phyloP scores from a whole-genome alignment of 306 rosid genomes.

The Cicer yamashitae region DNA sequence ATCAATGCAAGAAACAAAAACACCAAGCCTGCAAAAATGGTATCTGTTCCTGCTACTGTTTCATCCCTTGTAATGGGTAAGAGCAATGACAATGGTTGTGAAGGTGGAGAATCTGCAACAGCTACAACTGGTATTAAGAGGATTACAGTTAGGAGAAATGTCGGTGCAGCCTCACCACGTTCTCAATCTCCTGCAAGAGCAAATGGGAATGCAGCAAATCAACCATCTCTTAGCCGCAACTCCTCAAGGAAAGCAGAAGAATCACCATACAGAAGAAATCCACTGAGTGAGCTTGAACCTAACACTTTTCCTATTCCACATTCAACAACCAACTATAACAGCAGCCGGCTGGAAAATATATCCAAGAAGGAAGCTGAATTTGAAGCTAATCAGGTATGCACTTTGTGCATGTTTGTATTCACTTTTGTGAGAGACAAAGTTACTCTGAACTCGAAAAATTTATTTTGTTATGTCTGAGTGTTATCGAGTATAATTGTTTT shows the following conservation, averaged over 20 bases:
- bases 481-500: neutral
- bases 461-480: neutral
- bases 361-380: conserved; percentile 57
- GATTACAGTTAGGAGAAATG: conserved; percentile 79
- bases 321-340: conserved; percentile 51
- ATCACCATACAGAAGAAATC: conserved; percentile 86
- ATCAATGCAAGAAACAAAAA: conserved; percentile 37
- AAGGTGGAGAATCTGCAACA: conserved; percentile 54
- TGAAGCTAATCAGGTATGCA: conserved; percentile 66
- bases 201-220: conserved; percentile 51
- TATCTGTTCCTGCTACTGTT: conserved; percentile 88
- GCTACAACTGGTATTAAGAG: conserved; percentile 59
- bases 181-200: conserved; percentile 75
- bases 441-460: neutral
- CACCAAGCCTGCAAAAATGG: conserved; percentile 81
- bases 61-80: conserved; percentile 76
- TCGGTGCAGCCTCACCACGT: conserved; percentile 70
- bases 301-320: conserved; percentile 65
- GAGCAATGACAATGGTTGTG: conserved; percentile 60
- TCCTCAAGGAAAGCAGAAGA: conserved; percentile 87
- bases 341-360: conserved; percentile 52
- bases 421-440: neutral
- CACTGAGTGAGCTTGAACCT: conserved; percentile 77
- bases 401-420: neutral
- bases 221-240: conserved; percentile 80